phyloP scores from a whole-genome alignment of 1,284 basidiomycete species.

The Heliocybe sulcata region DNA sequence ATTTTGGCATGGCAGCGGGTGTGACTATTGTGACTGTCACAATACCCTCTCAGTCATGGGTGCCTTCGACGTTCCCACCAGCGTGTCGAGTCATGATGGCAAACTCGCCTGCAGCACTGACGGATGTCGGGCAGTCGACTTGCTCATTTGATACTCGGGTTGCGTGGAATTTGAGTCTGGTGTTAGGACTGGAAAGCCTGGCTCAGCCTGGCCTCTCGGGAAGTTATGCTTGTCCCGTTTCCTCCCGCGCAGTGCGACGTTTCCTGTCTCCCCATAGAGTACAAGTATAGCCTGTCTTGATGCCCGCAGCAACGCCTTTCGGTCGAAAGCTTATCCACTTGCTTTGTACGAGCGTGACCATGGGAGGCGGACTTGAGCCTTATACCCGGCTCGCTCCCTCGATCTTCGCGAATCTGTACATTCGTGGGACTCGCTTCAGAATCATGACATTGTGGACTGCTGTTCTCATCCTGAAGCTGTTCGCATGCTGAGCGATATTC shows the following conservation, averaged over 20 bases:
- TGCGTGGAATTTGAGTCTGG: not conserved
- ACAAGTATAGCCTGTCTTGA: not conserved
- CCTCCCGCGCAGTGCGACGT: too few species aligned
- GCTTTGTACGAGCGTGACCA: not conserved
- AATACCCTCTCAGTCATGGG: not conserved
- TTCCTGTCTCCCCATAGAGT: not conserved
- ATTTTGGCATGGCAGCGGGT: not conserved
- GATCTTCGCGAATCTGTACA: not conserved
- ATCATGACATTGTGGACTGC: not conserved
- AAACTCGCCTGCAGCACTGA: too few species aligned
- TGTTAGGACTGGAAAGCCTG: not conserved
- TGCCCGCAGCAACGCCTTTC: not conserved
- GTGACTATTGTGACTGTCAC: not conserved
- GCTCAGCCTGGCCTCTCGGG: not conserved
- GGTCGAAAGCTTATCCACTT: not conserved
- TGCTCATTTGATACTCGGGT: not conserved
- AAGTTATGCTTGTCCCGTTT: not conserved
- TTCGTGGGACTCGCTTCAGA: not conserved
- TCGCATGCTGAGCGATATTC: not conserved
- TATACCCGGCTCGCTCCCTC: not conserved
- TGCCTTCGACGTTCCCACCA: not conserved
- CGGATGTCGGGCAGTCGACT: not conserved
- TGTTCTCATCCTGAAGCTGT: not conserved
- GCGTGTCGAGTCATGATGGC: too few species aligned
- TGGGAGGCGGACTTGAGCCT: not conserved